Evolutionary conservation across 306 rosid genomes (phyloP).

Genomic region (Begonia peltatifolia): DNA sequence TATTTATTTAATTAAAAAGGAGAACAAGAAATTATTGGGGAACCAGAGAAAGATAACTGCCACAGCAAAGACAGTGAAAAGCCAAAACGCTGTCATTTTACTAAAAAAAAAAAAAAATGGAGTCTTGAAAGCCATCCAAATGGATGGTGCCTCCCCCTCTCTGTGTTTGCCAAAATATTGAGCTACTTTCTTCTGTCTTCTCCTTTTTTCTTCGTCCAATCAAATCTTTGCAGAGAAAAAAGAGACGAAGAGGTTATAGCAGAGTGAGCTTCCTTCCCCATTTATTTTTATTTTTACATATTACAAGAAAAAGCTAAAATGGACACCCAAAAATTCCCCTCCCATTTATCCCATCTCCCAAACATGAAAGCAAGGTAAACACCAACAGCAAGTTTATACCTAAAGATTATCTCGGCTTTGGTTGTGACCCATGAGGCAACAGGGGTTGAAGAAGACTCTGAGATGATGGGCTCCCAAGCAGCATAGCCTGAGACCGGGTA

Average conservation of each 20-base stretch:
- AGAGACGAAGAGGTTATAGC: background rate
- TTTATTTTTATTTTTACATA: background rate
- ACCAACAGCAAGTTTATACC: background rate
- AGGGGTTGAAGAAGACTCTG: conserved; percentile 82
- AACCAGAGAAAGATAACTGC: too few relatives aligned
- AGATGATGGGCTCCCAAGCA: conserved; percentile 66
- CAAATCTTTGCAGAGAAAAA: too few relatives aligned
- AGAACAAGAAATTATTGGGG: too few relatives aligned
- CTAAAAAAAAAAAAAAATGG: too few relatives aligned
- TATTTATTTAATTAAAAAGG: background rate
- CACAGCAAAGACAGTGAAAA: too few relatives aligned
- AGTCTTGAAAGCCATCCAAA: too few relatives aligned
- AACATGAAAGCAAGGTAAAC: background rate
- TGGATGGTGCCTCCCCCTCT: too few relatives aligned
- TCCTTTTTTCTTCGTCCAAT: too few relatives aligned
- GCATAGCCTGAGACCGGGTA: conserved; percentile 76
- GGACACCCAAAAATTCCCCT: background rate
- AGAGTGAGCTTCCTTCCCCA: background rate
- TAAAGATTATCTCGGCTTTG: conserved; percentile 57
- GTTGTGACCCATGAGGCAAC: conserved; percentile 43
- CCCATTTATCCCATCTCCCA: background rate
- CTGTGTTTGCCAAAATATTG: too few relatives aligned
- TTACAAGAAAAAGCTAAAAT: background rate
- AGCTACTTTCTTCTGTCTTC: too few relatives aligned
- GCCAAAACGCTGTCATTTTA: too few relatives aligned